Base-by-base conservation (phyloP, 2,329 filamentous ascomycete genomes). In the Colletotrichum tropicale region DNA sequence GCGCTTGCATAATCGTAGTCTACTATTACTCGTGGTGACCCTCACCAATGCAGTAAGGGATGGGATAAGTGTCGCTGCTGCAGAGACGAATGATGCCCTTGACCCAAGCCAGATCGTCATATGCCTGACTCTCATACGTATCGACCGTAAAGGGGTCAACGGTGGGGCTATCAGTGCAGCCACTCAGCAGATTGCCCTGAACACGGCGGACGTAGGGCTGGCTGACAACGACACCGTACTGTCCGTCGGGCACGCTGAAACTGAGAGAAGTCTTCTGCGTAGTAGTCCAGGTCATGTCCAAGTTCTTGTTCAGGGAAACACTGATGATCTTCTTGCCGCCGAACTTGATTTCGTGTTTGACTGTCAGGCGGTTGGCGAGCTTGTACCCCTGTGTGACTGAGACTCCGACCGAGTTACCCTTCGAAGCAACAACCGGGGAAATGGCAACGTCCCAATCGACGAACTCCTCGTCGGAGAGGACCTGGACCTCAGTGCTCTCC, bases 181-280 rank as follows among this genome's bases (percentile, higher is more conserved):
- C 85, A 21, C 73, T 75, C 65, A 84, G 81, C 5, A 84, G 70
- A 48, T 80, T 81, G 30, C 85, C 85, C 15, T 78, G 80, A 13
- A 80, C 21, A 81, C 81, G 74, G 78, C 81, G 24, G 79, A 84
- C 78, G 77, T 79, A 8, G 78, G 82, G 78, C 84, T 87, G 78
- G 78, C 82, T 85, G 21, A 87, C 84, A 30, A 86, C 82, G 24
- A 83, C 80, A 30, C 84, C 85, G 67, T 82, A 84, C 77, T 84
- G 82, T 34, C 81, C 83, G 2, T 70, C 77, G 1, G 85, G 84
- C 0, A 87, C 80, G 6, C 72, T 75, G 62, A 81, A 84, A 5
- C 74, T 71, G 69, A 84, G 83, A 1, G 78, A 76, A 38, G 82
- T 80, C 2, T 81, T 77, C 71, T 85, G 79, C 0, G 78, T 61